Base-by-base conservation (phyloP, 1,284 basidiomycete genomes). In the Ustilago esculenta region DNA sequence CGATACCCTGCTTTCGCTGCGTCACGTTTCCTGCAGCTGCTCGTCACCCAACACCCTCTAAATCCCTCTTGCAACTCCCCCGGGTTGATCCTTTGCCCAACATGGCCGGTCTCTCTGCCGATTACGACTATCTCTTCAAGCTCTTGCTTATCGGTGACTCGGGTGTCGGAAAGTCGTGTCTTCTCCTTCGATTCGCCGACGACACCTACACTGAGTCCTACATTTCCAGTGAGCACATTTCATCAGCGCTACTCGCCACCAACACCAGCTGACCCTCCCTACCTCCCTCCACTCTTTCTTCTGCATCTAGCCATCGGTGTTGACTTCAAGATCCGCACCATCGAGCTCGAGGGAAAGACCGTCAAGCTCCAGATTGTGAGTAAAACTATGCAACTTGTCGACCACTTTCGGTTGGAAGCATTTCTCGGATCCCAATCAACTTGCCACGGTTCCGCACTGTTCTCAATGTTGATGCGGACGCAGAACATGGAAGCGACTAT, bases 311-410 rank as follows among this genome's bases (percentile, higher is more conserved):
- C 72, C 25, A 75, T 74, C 61, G 83, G 84, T 40, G 81, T 98
- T 61, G 96, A 99, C 86, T 99, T 98, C 87, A 99, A 99, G 90
- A 98, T 99, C 85, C 88, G 96, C 77, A 99, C 96, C 43, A 98
- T 99, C 83, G 96, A 99, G 84, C 87, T 99, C 52, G 96, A 98
- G 84, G 95, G 95, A 73, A 98, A 98, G 91, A 98, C 93, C 2
- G 93, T 98, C 81, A 99, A 98, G 84, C 88, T 99, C 64, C 96
- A 98, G 85, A 99, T 99, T 84, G 94, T 97, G 82, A 85, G 94
- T 88, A 44, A 9, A 23, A 29, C 6, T 29, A 6, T 7, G 27
- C 7, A 29, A 29, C 12, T 29, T 29, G 27, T n/a, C n/a, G n/a
- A n/a, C n/a, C n/a, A n/a, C n/a, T n/a, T n/a, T n/a, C n/a, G n/a